phyloP scores from a whole-genome alignment of 1,139 yeast genomes.

The Geotrichum reessii region DNA sequence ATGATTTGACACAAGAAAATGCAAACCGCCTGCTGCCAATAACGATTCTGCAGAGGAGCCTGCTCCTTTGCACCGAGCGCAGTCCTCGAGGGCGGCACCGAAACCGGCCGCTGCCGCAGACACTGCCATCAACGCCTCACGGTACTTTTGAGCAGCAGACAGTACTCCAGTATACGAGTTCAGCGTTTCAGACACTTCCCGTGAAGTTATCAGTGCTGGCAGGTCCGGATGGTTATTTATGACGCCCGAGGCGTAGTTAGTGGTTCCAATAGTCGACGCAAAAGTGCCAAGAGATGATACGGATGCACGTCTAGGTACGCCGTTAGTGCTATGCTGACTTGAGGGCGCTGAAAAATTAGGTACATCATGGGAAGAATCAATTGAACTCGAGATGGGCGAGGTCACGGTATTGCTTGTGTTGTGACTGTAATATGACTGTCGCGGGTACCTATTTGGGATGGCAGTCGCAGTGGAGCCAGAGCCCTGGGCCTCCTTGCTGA shows the following conservation, averaged over 20 bases:
- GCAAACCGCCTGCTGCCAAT: conserved; percentile 70
- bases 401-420: background rate
- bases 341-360: background rate
- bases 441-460: background rate
- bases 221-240: conserved; percentile 41
- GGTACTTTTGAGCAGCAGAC: conserved; percentile 48
- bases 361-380: background rate
- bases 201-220: conserved; percentile 53
- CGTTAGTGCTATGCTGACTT: background rate
- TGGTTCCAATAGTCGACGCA: background rate
- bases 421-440: background rate
- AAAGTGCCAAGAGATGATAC: conserved; percentile 2
- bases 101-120: conserved; percentile 65
- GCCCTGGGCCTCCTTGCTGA: conserved; percentile 2
- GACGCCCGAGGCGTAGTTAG: conserved; percentile 14
- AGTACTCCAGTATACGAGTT: conserved; percentile 46
- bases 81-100: conserved; percentile 64
- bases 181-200: conserved; percentile 50
- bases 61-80: conserved; percentile 64
- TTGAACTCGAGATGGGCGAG: conserved; percentile 8
- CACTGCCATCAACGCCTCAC: conserved; percentile 46
- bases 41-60: conserved; percentile 61
- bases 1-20: conserved; percentile 70
- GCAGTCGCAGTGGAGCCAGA: background rate
- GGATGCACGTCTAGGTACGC: conserved; percentile 2